These are phyloP conservation scores for Phytopythium montanum DNA, from an alignment of 352 stramenopile genomes.

Conservation along the genomic window DNA sequence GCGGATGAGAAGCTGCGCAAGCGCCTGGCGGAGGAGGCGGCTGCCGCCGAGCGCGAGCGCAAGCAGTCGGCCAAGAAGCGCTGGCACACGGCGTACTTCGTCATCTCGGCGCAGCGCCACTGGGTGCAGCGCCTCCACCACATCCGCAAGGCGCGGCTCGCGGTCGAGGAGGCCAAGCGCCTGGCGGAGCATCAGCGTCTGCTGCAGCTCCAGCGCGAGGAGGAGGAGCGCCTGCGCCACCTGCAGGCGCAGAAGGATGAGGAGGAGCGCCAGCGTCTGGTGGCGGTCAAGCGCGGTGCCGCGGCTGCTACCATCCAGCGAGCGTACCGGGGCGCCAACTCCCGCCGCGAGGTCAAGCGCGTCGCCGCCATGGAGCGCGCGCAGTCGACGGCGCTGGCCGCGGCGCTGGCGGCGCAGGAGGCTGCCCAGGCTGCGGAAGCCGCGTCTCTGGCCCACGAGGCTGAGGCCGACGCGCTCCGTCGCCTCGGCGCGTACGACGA, in stretches of 20 bases:
- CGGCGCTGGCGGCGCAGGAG: slow-evolving; percentile 70
- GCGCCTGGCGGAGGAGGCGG: slow-evolving; percentile 70
- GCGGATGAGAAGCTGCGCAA: slow-evolving; percentile 79
- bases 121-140: slow-evolving; percentile 77
- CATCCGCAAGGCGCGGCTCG: slow-evolving; percentile 76
- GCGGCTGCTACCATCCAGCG: slow-evolving; percentile 67
- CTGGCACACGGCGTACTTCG: slow-evolving; percentile 69
- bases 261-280: slow-evolving; percentile 52
- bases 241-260: slow-evolving; percentile 62
- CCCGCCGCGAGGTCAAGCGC: slow-evolving; percentile 69
- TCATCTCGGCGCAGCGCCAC: slow-evolving; percentile 70
- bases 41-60: slow-evolving; percentile 49
- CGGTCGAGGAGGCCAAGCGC: slow-evolving; percentile 73
- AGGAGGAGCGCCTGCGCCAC: slow-evolving; percentile 62
- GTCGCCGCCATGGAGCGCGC: slow-evolving; percentile 61
- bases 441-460: slow-evolving; percentile 64
- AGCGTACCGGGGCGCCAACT: slow-evolving; percentile 59
- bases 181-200: slow-evolving; percentile 65
- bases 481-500: slow-evolving; percentile 66
- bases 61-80: slow-evolving; percentile 80
- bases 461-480: slow-evolving; percentile 72
- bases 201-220: slow-evolving; percentile 54
- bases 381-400: slow-evolving; percentile 67
- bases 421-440: slow-evolving; percentile 68
- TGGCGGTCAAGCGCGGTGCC: slow-evolving; percentile 47